Evolutionary conservation across 1,284 basidiomycete genomes (phyloP), one percentile per base, ranked within the genome.

Genomic region (Xanthoconium separans): DNA sequence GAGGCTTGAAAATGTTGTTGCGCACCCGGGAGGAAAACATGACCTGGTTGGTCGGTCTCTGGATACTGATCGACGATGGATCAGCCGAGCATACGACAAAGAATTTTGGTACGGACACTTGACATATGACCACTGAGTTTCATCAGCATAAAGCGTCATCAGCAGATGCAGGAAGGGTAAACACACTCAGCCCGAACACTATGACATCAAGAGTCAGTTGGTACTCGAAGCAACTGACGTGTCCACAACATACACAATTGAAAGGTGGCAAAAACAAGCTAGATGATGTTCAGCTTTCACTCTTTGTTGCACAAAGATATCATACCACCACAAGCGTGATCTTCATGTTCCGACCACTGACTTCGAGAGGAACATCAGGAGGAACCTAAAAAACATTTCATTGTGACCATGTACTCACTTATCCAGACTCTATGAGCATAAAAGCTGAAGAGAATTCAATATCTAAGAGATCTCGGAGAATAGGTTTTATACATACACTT

Each of bases 401-500:
- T 27, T 15, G 6, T n/a, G 6, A n/a, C 9, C 5, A 36, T 20
- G 16, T 22, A 54, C 61, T 41, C 47, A 62, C 61, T 61, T 53
- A 61, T 63, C 61, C 61, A 62, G 30, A 62, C 54, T 47, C 61
- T 49, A 8, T 63, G 51, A n/a, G 45, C 40, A 27, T 53, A 53
- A 43, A 49, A 49, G 18, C 45, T 49, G 24, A 47, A 36, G 24
- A 18, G n/a, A n/a, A 29, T 7, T 11, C 5, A 43, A 33, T 12
- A 11, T n/a, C 20, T 8, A 8, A 31, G 18, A 15, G 13, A 40
- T 12, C 4, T 47, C 44, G n/a, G 24, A 24, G 22, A 16, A 27
- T 39, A 13, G 31, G 15, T 20, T 24, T 13, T 12, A n/a, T 51
- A 61, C 55, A 33, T 51, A 61, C 55, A 33, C 11, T 52, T 61